These are phyloP conservation scores for Dryadomyces quercus-mongolicae DNA, from an alignment of 2,329 filamentous ascomycete species.

Conservation along the genomic window DNA sequence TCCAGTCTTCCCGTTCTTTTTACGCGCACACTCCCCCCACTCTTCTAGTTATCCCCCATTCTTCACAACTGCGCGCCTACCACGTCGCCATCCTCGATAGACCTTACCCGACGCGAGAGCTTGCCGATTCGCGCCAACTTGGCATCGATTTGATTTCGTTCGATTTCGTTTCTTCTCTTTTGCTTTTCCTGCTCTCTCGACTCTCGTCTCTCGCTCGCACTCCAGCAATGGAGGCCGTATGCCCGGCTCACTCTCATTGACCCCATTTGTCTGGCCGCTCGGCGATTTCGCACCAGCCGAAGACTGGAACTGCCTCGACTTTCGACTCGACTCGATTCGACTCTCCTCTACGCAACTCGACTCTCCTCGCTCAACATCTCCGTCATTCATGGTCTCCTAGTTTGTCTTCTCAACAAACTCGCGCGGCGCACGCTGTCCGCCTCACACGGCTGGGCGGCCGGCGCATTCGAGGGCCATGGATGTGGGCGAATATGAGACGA, in stretches of 20 bases:
- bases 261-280: too few relatives aligned
- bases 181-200: too few relatives aligned
- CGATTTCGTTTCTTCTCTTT: not conserved
- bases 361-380: not conserved
- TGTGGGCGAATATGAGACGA: conserved; percentile 51
- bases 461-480: conserved; percentile 32
- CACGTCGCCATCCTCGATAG: too few relatives aligned
- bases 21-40: too few relatives aligned
- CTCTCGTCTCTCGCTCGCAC: not conserved
- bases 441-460: conserved; percentile 7
- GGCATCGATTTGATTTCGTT: too few relatives aligned
- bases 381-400: conserved; percentile 3
- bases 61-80: too few relatives aligned
- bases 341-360: not conserved
- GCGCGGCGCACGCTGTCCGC: conserved; percentile 4
- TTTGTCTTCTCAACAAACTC: not conserved
- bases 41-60: too few relatives aligned
- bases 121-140: too few relatives aligned
- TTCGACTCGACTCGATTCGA: not conserved
- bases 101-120: too few relatives aligned
- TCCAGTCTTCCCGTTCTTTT: too few relatives aligned
- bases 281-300: too few relatives aligned
- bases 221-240: conserved; percentile 26
- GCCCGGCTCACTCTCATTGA: conserved; percentile 1
- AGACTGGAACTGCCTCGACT: not conserved